A percentile compares a stretch with the other conserved stretches of the same genome.
These are phyloP conservation scores for Linnemannia exigua DNA, from an alignment of 192 early-diverging fungal genomes.

Conservation along the genomic window DNA sequence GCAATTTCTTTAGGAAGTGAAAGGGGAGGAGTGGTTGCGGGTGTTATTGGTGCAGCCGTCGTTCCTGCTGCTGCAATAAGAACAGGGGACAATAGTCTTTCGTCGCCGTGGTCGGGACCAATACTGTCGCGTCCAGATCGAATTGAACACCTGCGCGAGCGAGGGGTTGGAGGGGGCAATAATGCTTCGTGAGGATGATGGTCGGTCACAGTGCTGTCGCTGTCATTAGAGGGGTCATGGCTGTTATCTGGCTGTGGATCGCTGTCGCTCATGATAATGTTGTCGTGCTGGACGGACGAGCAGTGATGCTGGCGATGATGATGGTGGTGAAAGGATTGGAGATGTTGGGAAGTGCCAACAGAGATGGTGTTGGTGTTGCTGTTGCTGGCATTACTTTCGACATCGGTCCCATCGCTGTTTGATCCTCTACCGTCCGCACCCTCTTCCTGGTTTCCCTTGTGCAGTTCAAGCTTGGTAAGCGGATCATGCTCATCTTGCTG, in stretches of 20 bases:
- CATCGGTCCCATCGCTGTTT: constrained; percentile 11
- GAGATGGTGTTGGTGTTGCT: constrained; percentile 31
- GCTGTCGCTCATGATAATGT: background rate
- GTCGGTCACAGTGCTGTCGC: constrained; percentile 40
- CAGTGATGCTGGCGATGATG: background rate
- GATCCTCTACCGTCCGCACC: constrained; percentile 7
- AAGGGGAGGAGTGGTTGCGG: background rate
- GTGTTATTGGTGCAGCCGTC: background rate
- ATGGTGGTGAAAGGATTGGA: background rate
- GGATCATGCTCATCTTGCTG: constrained; percentile 9
- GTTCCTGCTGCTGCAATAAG: background rate
- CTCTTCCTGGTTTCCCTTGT: constrained; percentile 13
- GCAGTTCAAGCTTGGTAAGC: background rate
- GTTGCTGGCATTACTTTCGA: constrained; percentile 34
- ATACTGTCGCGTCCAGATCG: constrained; percentile 16
- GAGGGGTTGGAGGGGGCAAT: constrained; percentile 1
- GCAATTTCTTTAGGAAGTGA: background rate
- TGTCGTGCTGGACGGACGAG: background rate
- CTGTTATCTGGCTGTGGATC: background rate
- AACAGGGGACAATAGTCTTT: background rate
- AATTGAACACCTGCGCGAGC: constrained; percentile 33
- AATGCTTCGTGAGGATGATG: background rate
- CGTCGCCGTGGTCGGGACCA: background rate
- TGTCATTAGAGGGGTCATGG: constrained; percentile 36
- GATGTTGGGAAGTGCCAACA: background rate